Percentiles rank a stretch among this genome's conserved stretches.
phyloP scores from a whole-genome alignment of 805 yeast genomes.

The Torulaspora indica region DNA sequence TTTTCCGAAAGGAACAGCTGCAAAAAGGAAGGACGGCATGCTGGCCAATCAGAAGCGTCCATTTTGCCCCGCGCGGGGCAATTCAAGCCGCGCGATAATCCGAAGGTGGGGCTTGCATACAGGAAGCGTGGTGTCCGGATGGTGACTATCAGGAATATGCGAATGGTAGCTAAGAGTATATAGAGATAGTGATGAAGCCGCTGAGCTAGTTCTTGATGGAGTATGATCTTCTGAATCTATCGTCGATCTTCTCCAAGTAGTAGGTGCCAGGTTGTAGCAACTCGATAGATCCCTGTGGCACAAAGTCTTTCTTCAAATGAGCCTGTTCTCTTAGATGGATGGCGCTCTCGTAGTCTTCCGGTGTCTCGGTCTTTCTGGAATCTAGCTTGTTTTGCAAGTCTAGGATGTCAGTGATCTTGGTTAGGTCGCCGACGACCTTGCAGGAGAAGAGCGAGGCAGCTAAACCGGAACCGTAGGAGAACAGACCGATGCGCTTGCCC shows the following conservation, averaged over 20 bases:
- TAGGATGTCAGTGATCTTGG: constrained; percentile 57
- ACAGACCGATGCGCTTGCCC: constrained; percentile 81
- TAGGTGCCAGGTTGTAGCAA: constrained; percentile 69
- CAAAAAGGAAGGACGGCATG: background rate
- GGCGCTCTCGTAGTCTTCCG: constrained; percentile 76
- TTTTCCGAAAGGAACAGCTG: constrained; percentile 5
- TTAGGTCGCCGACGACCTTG: constrained; percentile 74
- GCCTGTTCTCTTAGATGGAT: constrained; percentile 83
- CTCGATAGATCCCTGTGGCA: constrained; percentile 77
- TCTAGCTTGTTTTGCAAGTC: constrained; percentile 64
- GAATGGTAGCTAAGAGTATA: background rate
- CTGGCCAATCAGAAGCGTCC: constrained; percentile 1
- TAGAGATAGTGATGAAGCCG: background rate
- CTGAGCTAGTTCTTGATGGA: constrained; percentile 52
- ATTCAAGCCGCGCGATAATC: background rate
- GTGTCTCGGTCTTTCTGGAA: constrained; percentile 61
- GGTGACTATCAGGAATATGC: background rate
- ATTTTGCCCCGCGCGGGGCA: constrained; percentile 1
- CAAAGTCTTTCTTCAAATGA: constrained; percentile 72
- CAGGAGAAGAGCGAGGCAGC: constrained; percentile 86
- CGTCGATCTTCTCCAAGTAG: constrained; percentile 80
- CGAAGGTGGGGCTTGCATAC: constrained; percentile 1
- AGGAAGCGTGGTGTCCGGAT: background rate
- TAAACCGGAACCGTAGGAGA: constrained; percentile 97
- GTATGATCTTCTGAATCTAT: constrained; percentile 80